Conservation (phyloP, 306 rosid genomes). For the Elaeagnus macrophylla region DNA sequence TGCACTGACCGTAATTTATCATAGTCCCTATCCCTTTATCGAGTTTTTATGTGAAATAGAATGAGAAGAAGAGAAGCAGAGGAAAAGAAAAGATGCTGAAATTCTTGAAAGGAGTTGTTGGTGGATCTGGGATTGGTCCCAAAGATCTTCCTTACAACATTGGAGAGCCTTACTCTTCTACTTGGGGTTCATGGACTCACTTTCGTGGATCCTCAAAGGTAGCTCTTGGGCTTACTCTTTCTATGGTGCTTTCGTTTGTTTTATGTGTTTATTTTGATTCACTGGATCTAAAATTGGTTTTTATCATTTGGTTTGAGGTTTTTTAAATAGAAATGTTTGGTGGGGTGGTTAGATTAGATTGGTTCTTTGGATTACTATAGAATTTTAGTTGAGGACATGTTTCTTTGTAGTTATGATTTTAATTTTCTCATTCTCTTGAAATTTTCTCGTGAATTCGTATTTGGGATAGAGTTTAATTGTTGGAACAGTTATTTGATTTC, state of each 20-base stretch:
- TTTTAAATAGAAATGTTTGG: too few species aligned
- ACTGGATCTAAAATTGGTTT: not conserved
- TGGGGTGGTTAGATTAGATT: slow-evolving; percentile 3
- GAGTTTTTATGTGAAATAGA: not conserved
- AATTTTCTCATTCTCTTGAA: not conserved
- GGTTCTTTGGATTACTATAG: not conserved
- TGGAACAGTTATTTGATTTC: too few species aligned
- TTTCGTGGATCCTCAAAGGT: slow-evolving; percentile 86
- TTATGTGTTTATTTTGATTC: not conserved
- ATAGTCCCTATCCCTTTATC: not conserved
- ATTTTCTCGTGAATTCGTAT: not conserved
- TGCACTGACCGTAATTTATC: not conserved
- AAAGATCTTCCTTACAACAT: slow-evolving; percentile 91
- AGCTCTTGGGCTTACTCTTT: not conserved
- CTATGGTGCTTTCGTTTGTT: not conserved
- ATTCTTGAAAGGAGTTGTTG: slow-evolving; percentile 86
- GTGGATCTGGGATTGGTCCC: slow-evolving; percentile 82
- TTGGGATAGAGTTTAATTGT: not conserved
- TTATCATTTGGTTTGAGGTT: not conserved
- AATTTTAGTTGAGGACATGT: not conserved
- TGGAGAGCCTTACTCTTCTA: slow-evolving; percentile 74
- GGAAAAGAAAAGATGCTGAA: slow-evolving; percentile 46
- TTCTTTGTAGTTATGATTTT: not conserved
- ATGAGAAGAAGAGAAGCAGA: slow-evolving; percentile 3
- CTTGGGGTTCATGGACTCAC: slow-evolving; percentile 99